Conservation (phyloP, 2,329 filamentous ascomycete species). For the Elsinoe batatas region DNA sequence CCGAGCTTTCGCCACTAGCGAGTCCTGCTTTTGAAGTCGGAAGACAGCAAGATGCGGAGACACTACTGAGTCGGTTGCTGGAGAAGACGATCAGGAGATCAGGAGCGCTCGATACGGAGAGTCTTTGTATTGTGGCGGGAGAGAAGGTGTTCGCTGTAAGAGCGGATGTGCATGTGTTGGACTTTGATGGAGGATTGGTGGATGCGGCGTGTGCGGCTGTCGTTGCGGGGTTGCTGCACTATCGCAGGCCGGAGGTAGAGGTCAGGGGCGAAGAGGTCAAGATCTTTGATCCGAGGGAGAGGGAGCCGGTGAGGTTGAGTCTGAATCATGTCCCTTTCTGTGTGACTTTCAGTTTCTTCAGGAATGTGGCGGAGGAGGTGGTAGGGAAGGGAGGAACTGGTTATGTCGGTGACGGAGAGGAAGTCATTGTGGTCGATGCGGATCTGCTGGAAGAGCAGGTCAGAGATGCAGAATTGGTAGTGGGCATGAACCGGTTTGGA, state of each 20-base stretch:
- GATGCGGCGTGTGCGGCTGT: slow-evolving; percentile 80
- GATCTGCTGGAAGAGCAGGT: slow-evolving; percentile 68
- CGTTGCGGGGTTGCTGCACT: slow-evolving; percentile 81
- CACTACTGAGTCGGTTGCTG: slow-evolving; percentile 75
- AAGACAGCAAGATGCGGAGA: slow-evolving; percentile 69
- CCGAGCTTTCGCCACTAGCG: slow-evolving; percentile 86
- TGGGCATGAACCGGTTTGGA: slow-evolving; percentile 80
- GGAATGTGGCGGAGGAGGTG: slow-evolving; percentile 18
- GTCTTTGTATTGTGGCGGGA: slow-evolving; percentile 83
- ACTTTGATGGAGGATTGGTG: slow-evolving; percentile 81
- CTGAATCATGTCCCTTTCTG: slow-evolving; percentile 90
- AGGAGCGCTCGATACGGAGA: slow-evolving; percentile 87
- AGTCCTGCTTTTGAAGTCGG: slow-evolving; percentile 83
- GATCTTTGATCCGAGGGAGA: slow-evolving; percentile 72
- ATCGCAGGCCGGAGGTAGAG: slow-evolving; percentile 78
- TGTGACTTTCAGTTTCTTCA: slow-evolving; percentile 78
- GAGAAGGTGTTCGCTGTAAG: slow-evolving; percentile 86
- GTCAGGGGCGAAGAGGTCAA: slow-evolving; percentile 78
- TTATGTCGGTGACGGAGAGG: slow-evolving; percentile 51
- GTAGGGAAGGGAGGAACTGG: slow-evolving; percentile 18
- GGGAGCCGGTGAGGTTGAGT: slow-evolving; percentile 80
- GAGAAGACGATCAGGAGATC: slow-evolving; percentile 92
- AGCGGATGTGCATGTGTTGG: slow-evolving; percentile 83
- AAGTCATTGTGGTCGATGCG: slow-evolving; percentile 62
- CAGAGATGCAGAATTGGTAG: slow-evolving; percentile 60